phyloP scores from a whole-genome alignment of 2,329 filamentous ascomycete species.

The Aspergillus sp. region DNA sequence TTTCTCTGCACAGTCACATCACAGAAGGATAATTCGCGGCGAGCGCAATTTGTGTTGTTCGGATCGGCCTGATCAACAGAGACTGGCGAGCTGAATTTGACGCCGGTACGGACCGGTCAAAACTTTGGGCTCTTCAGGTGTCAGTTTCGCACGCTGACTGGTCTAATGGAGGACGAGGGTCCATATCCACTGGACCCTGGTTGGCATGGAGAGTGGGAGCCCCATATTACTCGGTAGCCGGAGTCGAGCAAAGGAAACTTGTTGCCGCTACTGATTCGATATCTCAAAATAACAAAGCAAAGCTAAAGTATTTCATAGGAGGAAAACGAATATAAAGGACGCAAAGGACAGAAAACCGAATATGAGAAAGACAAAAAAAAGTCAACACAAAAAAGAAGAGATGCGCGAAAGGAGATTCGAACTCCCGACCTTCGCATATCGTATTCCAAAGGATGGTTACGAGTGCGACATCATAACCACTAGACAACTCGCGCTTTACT shows the following conservation, averaged over 20 bases:
- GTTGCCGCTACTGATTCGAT: too few relatives aligned
- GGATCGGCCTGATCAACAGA: neutral
- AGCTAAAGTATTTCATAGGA: too few relatives aligned
- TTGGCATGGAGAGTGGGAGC: neutral
- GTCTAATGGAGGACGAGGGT: neutral
- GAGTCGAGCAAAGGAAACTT: too few relatives aligned
- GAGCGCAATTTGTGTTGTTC: neutral
- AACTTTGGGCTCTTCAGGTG: neutral
- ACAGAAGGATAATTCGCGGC: too few relatives aligned
- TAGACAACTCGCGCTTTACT: neutral
- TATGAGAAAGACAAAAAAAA: neutral
- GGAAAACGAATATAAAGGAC: too few relatives aligned
- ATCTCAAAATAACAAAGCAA: too few relatives aligned
- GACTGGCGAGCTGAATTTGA: neutral
- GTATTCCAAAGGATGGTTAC: slow-evolving; percentile 1
- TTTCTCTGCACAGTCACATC: too few relatives aligned
- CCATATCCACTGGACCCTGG: neutral
- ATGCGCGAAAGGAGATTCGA: slow-evolving; percentile 2
- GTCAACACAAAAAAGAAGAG: neutral
- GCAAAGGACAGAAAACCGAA: neutral
- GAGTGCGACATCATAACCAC: slow-evolving; percentile 1
- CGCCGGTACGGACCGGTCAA: neutral
- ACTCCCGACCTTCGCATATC: slow-evolving; percentile 2
- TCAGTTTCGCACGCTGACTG: neutral
- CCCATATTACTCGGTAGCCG: neutral